Evolutionary conservation across 2,329 filamentous ascomycete species (phyloP), one percentile per base, ranked within the genome.

Genomic region (Coniella vitis): DNA sequence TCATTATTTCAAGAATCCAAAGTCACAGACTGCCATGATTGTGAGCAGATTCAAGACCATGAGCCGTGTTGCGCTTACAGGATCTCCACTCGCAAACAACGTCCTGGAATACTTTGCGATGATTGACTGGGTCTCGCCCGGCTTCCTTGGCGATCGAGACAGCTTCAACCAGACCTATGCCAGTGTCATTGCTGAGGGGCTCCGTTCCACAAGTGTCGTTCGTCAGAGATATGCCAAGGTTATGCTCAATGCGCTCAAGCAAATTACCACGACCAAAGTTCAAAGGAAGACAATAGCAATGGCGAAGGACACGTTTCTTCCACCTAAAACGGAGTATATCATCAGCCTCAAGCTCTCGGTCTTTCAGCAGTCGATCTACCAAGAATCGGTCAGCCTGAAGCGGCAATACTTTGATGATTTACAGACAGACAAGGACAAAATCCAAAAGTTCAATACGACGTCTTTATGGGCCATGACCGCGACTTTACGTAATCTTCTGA

Each of bases 101-200:
- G 80, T 95, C 0, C 70, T 77, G 22, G 90, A 96, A 58, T 95
- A 95, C 60, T 89, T 84, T 60, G 70, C 82, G n/a, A 87, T 95
- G 79, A 84, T 95, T 50, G 78, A 90, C 54, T 95, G 89, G 88
- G 81, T 93, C 44, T 83, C 87, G 1, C 86, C 87, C 0, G 80
- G 79, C 20, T 95, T 87, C 61, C 72, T 95, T 3, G 89, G 88
- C 0, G 73, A 78, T 3, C 65, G 74, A 9, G 58, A 65, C 0
- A 84, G 90, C 58, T 96, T 96, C 63, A 75, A 72, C 17, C 62
- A 72, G 0, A 76, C 82, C n/a, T 95, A 85, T 60, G 76, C 81
- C 4, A 74, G 73, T 3, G 87, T 87, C 0, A 95, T 96, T 54
- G 73, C 83, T 47, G 68, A 76, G 10, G 90, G 90, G 0, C 72